Evolutionary conservation across 2,329 filamentous ascomycete genomes (phyloP).

Genomic region (Didymella lethalis): DNA sequence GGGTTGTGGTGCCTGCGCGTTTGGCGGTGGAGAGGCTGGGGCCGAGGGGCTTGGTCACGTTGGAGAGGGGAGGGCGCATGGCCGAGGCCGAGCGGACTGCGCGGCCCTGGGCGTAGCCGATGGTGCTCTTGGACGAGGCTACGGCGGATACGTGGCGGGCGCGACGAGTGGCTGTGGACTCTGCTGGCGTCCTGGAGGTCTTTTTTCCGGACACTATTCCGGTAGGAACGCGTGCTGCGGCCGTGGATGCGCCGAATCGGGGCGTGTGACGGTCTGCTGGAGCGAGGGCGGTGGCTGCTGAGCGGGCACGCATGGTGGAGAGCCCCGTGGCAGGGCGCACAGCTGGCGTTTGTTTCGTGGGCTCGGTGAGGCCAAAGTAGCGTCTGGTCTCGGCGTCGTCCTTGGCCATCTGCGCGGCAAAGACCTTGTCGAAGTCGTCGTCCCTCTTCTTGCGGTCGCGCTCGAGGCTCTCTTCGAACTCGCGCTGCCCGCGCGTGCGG

Average conservation of each 20-base stretch:
- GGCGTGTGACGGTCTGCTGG: conserved; percentile 39
- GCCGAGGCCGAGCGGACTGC: conserved; percentile 56
- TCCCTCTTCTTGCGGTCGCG: conserved; percentile 64
- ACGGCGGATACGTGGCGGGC: conserved; percentile 68
- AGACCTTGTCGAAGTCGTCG: conserved; percentile 70
- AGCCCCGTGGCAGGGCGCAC: conserved; percentile 44
- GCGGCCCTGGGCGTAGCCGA: conserved; percentile 85
- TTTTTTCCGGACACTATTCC: conserved; percentile 53
- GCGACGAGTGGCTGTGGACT: conserved; percentile 64
- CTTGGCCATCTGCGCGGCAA: conserved; percentile 65
- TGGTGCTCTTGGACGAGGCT: conserved; percentile 77
- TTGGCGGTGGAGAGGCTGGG: conserved; percentile 37
- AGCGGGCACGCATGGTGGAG: conserved; percentile 62
- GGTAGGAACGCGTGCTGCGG: conserved; percentile 47
- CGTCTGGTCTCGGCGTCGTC: conserved; percentile 59
- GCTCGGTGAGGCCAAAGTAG: conserved; percentile 38
- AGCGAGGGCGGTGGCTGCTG: conserved; percentile 56
- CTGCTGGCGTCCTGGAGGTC: conserved; percentile 47
- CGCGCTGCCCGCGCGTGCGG: conserved; percentile 67
- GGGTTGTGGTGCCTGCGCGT: conserved; percentile 20
- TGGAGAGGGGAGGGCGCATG: conserved; percentile 48
- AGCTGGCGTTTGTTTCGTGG: conserved; percentile 36
- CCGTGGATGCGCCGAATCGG: conserved; percentile 51
- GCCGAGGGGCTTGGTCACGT: conserved; percentile 40
- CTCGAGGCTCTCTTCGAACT: conserved; percentile 58